phyloP scores from a whole-genome alignment of 306 rosid species.

The Mucuna pruriens region DNA sequence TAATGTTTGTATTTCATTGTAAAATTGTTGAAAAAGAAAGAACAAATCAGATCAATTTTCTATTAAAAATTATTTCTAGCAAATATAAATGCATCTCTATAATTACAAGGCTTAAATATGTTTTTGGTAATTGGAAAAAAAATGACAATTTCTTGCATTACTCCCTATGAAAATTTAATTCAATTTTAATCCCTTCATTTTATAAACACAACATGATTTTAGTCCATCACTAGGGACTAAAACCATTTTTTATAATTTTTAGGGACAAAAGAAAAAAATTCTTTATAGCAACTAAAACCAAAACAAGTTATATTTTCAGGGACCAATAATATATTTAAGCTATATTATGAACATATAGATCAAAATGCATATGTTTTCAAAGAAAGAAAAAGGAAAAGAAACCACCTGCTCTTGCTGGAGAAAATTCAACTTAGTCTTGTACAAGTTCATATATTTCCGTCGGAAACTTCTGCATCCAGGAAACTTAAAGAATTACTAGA shows the following conservation, averaged over 20 bases:
- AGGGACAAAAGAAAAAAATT: not conserved
- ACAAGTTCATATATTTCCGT: constrained; percentile 71
- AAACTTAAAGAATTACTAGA: constrained; percentile 28
- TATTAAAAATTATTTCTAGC: not conserved
- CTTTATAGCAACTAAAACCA: not conserved
- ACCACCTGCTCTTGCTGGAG: constrained; percentile 86
- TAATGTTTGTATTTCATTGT: too few relatives aligned
- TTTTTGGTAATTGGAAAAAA: not conserved
- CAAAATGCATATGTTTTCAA: not conserved
- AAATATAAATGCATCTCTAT: not conserved
- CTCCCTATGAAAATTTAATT: not conserved
- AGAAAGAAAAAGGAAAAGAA: not conserved
- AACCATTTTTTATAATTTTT: not conserved
- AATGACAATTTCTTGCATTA: not conserved
- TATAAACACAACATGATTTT: not conserved
- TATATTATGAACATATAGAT: not conserved
- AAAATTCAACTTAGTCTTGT: constrained; percentile 82
- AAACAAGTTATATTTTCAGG: not conserved
- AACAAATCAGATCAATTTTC: too few relatives aligned
- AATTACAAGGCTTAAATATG: not conserved
- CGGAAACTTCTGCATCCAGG: constrained; percentile 71
- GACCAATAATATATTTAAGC: not conserved
- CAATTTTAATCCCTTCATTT: not conserved
- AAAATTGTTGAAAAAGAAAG: too few relatives aligned
- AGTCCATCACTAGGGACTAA: not conserved